phyloP scores from a whole-genome alignment of 768 basidiomycete genomes.

The Naganishia vaughanmartiniae region DNA sequence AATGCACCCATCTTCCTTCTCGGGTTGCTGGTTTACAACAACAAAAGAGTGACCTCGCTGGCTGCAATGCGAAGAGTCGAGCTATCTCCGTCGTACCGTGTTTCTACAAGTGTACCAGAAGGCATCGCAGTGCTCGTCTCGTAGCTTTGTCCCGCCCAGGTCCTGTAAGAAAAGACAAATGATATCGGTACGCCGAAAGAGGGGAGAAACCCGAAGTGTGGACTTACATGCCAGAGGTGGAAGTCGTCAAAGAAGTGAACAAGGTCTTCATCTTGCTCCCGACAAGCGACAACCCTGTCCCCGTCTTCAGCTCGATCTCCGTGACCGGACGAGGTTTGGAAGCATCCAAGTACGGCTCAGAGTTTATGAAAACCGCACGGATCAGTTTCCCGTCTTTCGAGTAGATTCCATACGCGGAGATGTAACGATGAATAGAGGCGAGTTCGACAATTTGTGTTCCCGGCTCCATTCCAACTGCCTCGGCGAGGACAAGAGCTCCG shows the following conservation, averaged over 20 bases:
- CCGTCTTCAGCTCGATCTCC: background rate
- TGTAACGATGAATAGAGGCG: background rate
- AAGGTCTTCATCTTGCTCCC: background rate
- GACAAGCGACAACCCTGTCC: background rate
- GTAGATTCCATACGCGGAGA: background rate
- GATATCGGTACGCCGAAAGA: background rate
- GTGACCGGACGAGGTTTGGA: background rate
- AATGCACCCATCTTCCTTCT: too few relatives aligned
- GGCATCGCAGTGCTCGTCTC: background rate
- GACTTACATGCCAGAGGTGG: background rate
- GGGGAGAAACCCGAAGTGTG: background rate
- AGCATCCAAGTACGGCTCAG: background rate
- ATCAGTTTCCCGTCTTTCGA: background rate
- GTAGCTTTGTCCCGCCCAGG: conserved; percentile 2
- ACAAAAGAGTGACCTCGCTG: background rate
- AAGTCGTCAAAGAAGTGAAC: background rate
- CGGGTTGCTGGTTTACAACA: background rate
- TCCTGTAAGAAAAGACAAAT: background rate
- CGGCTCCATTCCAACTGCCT: conserved; percentile 30
- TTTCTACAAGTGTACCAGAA: background rate
- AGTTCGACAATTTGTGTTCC: background rate
- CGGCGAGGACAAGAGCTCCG: conserved; percentile 32
- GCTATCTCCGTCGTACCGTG: background rate
- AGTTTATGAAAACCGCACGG: background rate
- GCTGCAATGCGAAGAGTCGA: background rate